phyloP scores from a whole-genome alignment of 2,329 filamentous ascomycete species.

The Whalleya microplaca region DNA sequence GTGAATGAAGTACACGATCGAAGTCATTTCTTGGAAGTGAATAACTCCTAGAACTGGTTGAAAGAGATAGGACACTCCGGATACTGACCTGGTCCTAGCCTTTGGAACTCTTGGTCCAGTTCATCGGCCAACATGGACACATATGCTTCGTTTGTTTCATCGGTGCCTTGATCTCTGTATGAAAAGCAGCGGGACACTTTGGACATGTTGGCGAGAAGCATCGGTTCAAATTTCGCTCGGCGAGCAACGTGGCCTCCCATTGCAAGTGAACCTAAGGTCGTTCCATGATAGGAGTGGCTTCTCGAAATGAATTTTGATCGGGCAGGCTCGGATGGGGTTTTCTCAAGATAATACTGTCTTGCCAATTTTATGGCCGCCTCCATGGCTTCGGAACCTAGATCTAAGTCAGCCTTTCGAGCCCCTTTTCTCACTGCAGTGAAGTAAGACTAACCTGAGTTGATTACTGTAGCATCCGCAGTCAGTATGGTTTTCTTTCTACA shows the following conservation, averaged over 20 bases:
- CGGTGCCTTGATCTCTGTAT: conserved; percentile 58
- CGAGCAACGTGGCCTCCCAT: conserved; percentile 65
- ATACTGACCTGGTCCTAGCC: conserved; percentile 53
- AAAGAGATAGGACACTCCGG: not conserved
- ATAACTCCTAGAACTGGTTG: not conserved
- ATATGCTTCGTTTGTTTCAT: conserved; percentile 62
- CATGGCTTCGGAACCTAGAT: conserved; percentile 57
- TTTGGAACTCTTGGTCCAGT: conserved; percentile 68
- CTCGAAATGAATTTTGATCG: conserved; percentile 70
- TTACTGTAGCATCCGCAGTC: conserved; percentile 25
- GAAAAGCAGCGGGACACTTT: conserved; percentile 69
- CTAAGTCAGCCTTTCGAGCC: conserved; percentile 17
- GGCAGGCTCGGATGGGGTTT: conserved; percentile 52
- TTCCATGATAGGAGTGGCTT: conserved; percentile 72
- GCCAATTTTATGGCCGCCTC: conserved; percentile 66
- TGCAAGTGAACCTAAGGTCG: conserved; percentile 68
- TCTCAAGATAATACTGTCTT: conserved; percentile 63
- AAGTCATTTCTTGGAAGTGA: not conserved
- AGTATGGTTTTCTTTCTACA: too few species aligned
- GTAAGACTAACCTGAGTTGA: conserved; percentile 46
- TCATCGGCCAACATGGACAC: conserved; percentile 64
- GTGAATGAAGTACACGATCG: not conserved
- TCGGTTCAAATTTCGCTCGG: conserved; percentile 63
- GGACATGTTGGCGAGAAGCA: conserved; percentile 60
- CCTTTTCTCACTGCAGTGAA: conserved; percentile 26